Conservation (phyloP, 1,284 basidiomycete genomes). For the Sphagnurus paluster region DNA sequence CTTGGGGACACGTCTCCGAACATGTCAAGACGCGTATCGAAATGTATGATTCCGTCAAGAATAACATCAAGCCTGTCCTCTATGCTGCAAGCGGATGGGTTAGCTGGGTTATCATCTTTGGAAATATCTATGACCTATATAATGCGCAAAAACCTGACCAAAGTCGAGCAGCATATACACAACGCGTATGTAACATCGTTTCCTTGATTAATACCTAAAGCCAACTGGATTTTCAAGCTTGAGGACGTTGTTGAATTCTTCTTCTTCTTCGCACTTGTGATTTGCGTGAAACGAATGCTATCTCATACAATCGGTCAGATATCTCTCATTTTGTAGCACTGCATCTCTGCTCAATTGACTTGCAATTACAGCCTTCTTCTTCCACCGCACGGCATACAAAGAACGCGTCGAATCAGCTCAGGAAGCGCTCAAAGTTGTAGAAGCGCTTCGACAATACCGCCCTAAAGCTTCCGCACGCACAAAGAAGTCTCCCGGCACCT, state of each 20-base stretch:
- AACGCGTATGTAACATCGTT: slow-evolving; percentile 26
- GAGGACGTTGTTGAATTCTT: slow-evolving; percentile 64
- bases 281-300: slow-evolving; percentile 62
- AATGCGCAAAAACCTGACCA: slow-evolving; percentile 34
- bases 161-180: slow-evolving; percentile 60
- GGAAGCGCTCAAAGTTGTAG: slow-evolving; percentile 60
- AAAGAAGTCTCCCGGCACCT: slow-evolving; percentile 31
- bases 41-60: slow-evolving; percentile 67
- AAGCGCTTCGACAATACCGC: slow-evolving; percentile 68
- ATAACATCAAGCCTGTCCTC: slow-evolving; percentile 65
- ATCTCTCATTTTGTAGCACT: background rate
- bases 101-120: slow-evolving; percentile 72
- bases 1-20: slow-evolving; percentile 78
- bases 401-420: slow-evolving; percentile 67
- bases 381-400: slow-evolving; percentile 75
- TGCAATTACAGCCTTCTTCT: slow-evolving; percentile 53
- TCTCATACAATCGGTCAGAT: slow-evolving; percentile 55
- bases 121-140: slow-evolving; percentile 58
- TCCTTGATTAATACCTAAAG: too few species aligned
- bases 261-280: slow-evolving; percentile 66
- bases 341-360: background rate
- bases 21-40: slow-evolving; percentile 63
- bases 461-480: slow-evolving; percentile 47
- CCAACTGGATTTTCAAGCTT: too few species aligned
- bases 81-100: slow-evolving; percentile 67